phyloP scores from a whole-genome alignment of 78 protist species.

The Speleostelium caveatum region DNA sequence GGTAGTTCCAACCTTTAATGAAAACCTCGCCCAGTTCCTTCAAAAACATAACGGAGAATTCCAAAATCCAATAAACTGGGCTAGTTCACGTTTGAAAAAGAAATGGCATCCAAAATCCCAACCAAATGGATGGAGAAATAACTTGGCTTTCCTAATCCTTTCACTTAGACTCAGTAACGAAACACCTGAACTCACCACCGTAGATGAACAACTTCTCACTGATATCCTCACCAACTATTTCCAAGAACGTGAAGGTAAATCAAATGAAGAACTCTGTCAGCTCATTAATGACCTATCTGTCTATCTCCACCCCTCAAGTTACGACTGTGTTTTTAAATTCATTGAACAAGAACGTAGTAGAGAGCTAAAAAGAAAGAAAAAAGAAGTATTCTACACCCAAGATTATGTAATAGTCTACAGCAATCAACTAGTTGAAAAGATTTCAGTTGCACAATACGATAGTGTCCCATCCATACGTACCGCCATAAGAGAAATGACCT shows the following conservation, averaged over 20 bases:
- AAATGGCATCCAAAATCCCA: slow-evolving; percentile 68
- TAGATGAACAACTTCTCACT: slow-evolving; percentile 49
- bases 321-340: slow-evolving; percentile 47
- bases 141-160: slow-evolving; percentile 48
- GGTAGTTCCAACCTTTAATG: slow-evolving; percentile 14
- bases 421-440: slow-evolving; percentile 31
- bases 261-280: slow-evolving; percentile 28
- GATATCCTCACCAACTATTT: slow-evolving; percentile 43
- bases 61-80: slow-evolving; percentile 11
- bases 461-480: slow-evolving; percentile 33
- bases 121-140: slow-evolving; percentile 57
- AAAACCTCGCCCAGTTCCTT: slow-evolving; percentile 20
- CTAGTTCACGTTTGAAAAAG: slow-evolving; percentile 51
- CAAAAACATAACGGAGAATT: slow-evolving; percentile 16
- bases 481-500: slow-evolving; percentile 55
- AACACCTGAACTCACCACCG: slow-evolving; percentile 32
- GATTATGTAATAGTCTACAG: slow-evolving; percentile 50
- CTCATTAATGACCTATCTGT: slow-evolving; percentile 34
- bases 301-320: slow-evolving; percentile 38
- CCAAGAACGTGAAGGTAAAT: slow-evolving; percentile 60
- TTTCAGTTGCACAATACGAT: slow-evolving; percentile 33
- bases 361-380: slow-evolving; percentile 53
- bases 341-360: slow-evolving; percentile 51
- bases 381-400: slow-evolving; percentile 52
- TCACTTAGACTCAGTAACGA: slow-evolving; percentile 31